Percentiles rank a stretch among this genome's conserved stretches.
These are phyloP conservation scores for Linum tenue DNA, from an alignment of 345 rosid species.

Conservation along the genomic window DNA sequence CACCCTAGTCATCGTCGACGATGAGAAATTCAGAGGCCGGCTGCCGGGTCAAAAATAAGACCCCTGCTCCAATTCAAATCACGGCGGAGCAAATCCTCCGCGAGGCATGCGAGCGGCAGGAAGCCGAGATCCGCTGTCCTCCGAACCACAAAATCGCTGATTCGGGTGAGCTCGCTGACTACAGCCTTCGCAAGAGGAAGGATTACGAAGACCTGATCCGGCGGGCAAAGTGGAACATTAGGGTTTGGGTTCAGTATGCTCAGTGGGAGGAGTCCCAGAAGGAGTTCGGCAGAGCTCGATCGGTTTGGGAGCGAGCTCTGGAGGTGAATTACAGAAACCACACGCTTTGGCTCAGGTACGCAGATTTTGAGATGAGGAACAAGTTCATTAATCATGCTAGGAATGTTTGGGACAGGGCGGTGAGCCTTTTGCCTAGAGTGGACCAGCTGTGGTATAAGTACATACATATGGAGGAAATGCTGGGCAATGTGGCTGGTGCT, in stretches of 20 bases:
- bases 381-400: not conserved
- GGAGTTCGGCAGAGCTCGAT: not conserved
- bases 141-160: slow-evolving; percentile 43
- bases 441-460: too few species aligned
- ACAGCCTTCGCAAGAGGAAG: slow-evolving; percentile 60
- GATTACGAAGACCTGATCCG: slow-evolving; percentile 75
- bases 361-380: not conserved
- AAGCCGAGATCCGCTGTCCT: slow-evolving; percentile 77
- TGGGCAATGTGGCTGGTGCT: too few species aligned
- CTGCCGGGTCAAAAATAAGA: slow-evolving; percentile 69
- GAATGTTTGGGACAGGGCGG: not conserved
- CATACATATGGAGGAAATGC: too few species aligned
- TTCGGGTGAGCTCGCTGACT: slow-evolving; percentile 58
- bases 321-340: not conserved
- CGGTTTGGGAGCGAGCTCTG: not conserved
- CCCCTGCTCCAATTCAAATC: slow-evolving; percentile 79
- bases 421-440: too few species aligned
- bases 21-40: too few species aligned
- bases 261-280: slow-evolving; percentile 94
- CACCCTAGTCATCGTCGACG: too few species aligned
- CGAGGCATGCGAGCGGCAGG: slow-evolving; percentile 77
- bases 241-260: slow-evolving; percentile 80
- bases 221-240: slow-evolving; percentile 54
- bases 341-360: slow-evolving; percentile 1
- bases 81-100: slow-evolving; percentile 64